These are phyloP conservation scores for Moesziomyces globuligerus DNA, from an alignment of 1,284 basidiomycete species.

Conservation along the genomic window DNA sequence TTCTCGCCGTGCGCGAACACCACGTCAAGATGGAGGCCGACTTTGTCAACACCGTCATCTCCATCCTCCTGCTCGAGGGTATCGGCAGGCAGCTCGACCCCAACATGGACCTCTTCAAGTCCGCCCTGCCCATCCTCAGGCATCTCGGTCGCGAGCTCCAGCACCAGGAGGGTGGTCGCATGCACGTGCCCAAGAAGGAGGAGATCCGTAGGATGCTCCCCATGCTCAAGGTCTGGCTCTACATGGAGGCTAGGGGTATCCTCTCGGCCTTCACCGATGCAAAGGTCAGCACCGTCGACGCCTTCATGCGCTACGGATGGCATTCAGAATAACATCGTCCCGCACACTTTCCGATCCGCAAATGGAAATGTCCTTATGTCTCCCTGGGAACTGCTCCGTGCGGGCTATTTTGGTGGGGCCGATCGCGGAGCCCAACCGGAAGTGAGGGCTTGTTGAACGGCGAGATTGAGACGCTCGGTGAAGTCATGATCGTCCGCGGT, in stretches of 20 bases:
- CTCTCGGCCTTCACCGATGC: slow-evolving; percentile 46
- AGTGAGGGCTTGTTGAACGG: slow-evolving; percentile 6
- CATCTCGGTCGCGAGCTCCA: slow-evolving; percentile 54
- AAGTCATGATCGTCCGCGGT: not conserved
- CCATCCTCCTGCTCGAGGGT: slow-evolving; percentile 90
- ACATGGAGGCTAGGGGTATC: slow-evolving; percentile 54
- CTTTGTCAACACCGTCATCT: slow-evolving; percentile 97
- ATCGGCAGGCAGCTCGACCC: slow-evolving; percentile 95
- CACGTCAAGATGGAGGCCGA: slow-evolving; percentile 99
- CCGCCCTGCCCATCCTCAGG: slow-evolving; percentile 62
- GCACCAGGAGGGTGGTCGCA: slow-evolving; percentile 24
- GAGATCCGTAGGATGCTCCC: slow-evolving; percentile 40
- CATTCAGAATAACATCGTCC: slow-evolving; percentile 46
- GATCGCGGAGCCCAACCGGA: slow-evolving; percentile 9
- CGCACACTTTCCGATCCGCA: too few species aligned
- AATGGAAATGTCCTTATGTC: slow-evolving; percentile 2
- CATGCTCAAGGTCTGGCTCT: slow-evolving; percentile 63
- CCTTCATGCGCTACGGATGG: slow-evolving; percentile 64
- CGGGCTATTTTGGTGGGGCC: not conserved
- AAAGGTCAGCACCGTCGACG: slow-evolving; percentile 53
- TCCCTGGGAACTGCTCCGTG: not conserved
- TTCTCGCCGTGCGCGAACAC: slow-evolving; percentile 86
- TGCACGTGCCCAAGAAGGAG: slow-evolving; percentile 39
- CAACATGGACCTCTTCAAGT: slow-evolving; percentile 75
- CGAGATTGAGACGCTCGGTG: slow-evolving; percentile 1